phyloP scores from a whole-genome alignment of 805 yeast genomes.

The Limtongozyma cylindracea region DNA sequence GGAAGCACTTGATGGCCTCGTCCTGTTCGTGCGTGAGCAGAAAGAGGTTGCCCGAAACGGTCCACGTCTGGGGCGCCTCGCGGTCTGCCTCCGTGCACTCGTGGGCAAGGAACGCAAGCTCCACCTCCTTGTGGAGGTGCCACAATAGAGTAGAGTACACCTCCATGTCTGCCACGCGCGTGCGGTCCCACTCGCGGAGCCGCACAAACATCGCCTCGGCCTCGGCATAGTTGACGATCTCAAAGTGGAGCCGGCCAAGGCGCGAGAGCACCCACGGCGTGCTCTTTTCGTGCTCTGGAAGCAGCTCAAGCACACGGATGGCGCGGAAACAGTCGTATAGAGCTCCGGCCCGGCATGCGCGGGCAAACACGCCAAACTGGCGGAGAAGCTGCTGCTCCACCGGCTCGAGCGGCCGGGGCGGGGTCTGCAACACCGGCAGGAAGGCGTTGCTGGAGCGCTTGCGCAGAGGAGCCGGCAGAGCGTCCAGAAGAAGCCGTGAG shows the following conservation, averaged over 20 bases:
- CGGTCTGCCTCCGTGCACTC: constrained; percentile 46
- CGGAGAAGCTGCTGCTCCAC: constrained; percentile 16
- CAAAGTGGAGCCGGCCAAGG: constrained; percentile 65
- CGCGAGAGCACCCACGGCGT: constrained; percentile 76
- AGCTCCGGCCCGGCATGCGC: constrained; percentile 30
- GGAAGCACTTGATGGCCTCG: constrained; percentile 73
- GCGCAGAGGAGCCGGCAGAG: too few species aligned
- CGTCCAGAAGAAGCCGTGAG: too few species aligned
- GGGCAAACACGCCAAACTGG: constrained; percentile 28
- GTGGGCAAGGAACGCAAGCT: constrained; percentile 59
- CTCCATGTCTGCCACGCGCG: constrained; percentile 75
- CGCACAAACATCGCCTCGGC: constrained; percentile 36
- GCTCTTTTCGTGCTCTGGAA: constrained; percentile 35
- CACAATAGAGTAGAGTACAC: constrained; percentile 73
- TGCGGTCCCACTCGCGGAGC: constrained; percentile 46
- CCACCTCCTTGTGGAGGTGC: constrained; percentile 71
- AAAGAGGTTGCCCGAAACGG: constrained; percentile 71
- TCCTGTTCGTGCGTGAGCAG: constrained; percentile 68
- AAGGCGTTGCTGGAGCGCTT: too few species aligned
- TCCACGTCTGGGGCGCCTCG: constrained; percentile 71
- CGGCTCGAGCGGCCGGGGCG: constrained; percentile 4
- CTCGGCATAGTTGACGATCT: constrained; percentile 64
- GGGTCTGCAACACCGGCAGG: constrained; percentile 1
- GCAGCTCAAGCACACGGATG: constrained; percentile 32
- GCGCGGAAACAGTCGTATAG: constrained; percentile 65